Evolutionary conservation across 768 basidiomycete species (phyloP), one percentile per base, ranked within the genome.

Genomic region (Candolleomyces eurysporus): DNA sequence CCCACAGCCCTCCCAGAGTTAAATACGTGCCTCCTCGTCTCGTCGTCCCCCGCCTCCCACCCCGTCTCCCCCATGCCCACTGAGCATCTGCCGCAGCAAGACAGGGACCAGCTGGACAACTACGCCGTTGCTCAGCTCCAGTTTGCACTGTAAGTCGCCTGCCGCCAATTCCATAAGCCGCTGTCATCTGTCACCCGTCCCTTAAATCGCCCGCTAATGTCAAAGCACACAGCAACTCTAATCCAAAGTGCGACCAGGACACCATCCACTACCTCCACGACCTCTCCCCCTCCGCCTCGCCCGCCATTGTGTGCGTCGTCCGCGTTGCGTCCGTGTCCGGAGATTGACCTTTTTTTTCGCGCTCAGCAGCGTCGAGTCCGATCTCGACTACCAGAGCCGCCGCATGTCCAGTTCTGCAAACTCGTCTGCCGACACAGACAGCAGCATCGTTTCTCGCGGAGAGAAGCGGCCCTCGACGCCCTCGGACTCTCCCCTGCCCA

Each of bases 331-430:
- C 26, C 26, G 36, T 58, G 55, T 64, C 66, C 61, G 48, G 57
- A 63, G 49, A 26, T 26, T 26, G 2, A 26, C 46, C 48, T 64
- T 45, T 17, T 65, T 67, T 58, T 58, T 65, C 63, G 57, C 46
- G 55, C 61, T 58, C 63, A 80, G 78, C 68, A 67, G 76, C 62
- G 70, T 76, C 55, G 76, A 81, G 50, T 66, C 79, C 63, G 84
- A 82, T 72, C 68, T 84, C 64, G 84, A 85, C 73, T 85, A 89
- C 83, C 71, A 79, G 63, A 71, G 72, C 42, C 82, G 90, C 69
- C 88, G 90, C 69, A 91, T 92, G 91, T 91, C 91, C 73, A 81
- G 83, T 71, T 90, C 88, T 64, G 87, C 85, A 55, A 81, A 84
- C 61, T 90, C 90, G 16, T 79, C 82, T 16, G 81, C 86, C 43